Conservation (phyloP, 2,329 filamentous ascomycete genomes). For the Fusarium camptoceras region DNA sequence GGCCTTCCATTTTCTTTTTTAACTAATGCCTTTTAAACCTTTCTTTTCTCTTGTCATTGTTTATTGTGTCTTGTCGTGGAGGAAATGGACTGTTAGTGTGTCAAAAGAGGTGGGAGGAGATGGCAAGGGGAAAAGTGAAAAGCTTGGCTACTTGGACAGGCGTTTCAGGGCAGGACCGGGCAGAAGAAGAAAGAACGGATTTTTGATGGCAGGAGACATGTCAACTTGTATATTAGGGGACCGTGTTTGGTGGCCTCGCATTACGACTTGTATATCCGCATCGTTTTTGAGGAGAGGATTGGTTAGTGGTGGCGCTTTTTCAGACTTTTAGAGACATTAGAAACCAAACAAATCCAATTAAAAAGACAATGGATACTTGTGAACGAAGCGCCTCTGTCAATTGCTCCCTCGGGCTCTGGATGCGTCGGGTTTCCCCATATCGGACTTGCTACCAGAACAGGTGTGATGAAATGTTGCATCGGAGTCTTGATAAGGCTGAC, state of each 20-base stretch:
- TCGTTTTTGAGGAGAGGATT: constrained; percentile 14
- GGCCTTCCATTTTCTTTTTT: constrained; percentile 43
- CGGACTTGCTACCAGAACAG: not conserved
- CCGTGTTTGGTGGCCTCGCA: constrained; percentile 34
- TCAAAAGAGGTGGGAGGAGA: constrained; percentile 40
- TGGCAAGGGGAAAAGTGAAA: constrained; percentile 33
- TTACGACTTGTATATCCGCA: constrained; percentile 32
- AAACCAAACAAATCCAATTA: constrained; percentile 37
- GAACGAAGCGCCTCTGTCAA: not conserved
- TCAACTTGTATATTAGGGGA: constrained; percentile 45
- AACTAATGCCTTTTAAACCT: constrained; percentile 40
- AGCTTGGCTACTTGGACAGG: constrained; percentile 40
- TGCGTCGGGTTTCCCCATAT: not conserved
- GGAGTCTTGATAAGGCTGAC: constrained; percentile 39
- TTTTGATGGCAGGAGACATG: constrained; percentile 35
- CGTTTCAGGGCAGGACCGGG: constrained; percentile 19
- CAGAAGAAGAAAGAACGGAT: constrained; percentile 5
- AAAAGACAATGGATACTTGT: constrained; percentile 35
- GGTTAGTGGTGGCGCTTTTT: constrained; percentile 27
- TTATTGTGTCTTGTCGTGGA: constrained; percentile 35
- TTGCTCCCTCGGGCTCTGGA: not conserved
- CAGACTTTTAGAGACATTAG: constrained; percentile 40
- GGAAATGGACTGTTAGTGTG: constrained; percentile 25
- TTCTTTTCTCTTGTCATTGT: constrained; percentile 40
- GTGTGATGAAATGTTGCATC: constrained; percentile 9